Conservation (phyloP, 495 filamentous ascomycete genomes). For the Hyaloscypha bicolor region DNA sequence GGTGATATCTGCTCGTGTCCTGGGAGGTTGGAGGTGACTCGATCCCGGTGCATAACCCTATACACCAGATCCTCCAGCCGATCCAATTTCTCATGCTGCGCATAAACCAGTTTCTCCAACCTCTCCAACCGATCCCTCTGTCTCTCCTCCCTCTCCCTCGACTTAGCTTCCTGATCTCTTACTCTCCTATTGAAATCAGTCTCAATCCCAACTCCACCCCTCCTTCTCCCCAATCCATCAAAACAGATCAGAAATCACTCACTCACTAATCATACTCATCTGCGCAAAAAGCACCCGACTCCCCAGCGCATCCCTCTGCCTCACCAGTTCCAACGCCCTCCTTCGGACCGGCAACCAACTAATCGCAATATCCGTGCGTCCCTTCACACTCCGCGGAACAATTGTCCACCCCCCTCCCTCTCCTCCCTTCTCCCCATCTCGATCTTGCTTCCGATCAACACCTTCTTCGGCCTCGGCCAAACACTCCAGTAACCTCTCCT, state of each 20-base stretch:
- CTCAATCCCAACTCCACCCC: neutral
- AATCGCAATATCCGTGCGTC: constrained; percentile 36
- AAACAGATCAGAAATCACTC: constrained; percentile 19
- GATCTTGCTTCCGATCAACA: neutral
- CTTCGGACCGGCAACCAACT: constrained; percentile 38
- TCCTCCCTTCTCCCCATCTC: constrained; percentile 8
- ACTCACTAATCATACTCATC: constrained; percentile 43
- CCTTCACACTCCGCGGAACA: constrained; percentile 33
- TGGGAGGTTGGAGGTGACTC: constrained; percentile 2
- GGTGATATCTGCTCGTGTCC: neutral
- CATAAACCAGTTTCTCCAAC: constrained; percentile 32
- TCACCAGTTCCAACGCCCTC: constrained; percentile 48
- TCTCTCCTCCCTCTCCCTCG: constrained; percentile 27
- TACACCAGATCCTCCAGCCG: constrained; percentile 35
- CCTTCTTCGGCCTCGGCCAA: constrained; percentile 37
- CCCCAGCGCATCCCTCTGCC: constrained; percentile 45
- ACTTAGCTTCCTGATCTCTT: constrained; percentile 33
- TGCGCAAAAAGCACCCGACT: constrained; percentile 40
- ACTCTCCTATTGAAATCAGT: constrained; percentile 30
- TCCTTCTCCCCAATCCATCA: no score
- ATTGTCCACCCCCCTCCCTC: constrained; percentile 31
- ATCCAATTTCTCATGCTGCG: constrained; percentile 36
- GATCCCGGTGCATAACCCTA: constrained; percentile 33
- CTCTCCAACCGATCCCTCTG: constrained; percentile 27
- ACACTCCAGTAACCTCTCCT: constrained; percentile 37